Conservation (phyloP, 768 basidiomycete species). For the Leucosporidium scottii region DNA sequence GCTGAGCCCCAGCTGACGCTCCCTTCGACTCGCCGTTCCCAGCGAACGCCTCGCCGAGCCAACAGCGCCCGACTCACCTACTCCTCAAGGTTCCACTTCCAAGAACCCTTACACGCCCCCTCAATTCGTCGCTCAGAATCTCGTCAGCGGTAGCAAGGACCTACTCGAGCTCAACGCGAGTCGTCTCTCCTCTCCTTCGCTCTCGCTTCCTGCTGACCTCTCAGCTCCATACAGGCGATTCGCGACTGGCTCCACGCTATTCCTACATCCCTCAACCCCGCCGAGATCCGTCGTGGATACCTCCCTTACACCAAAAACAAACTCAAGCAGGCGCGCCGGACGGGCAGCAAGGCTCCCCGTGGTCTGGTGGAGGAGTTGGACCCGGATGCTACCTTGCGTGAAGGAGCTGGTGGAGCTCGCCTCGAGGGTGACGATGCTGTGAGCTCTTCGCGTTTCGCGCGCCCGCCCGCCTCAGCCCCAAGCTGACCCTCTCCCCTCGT, state of each 20-base stretch:
- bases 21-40: not conserved
- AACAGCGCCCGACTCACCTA: constrained; percentile 1
- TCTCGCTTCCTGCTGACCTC: not conserved
- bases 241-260: constrained; percentile 71
- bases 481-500: not conserved
- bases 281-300: constrained; percentile 66
- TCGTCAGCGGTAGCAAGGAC: constrained; percentile 60
- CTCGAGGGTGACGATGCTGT: constrained; percentile 75
- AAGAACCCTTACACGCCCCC: constrained; percentile 77
- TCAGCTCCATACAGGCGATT: constrained; percentile 43
- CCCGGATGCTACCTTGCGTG: constrained; percentile 64
- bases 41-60: constrained; percentile 15
- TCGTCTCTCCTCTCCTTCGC: constrained; percentile 1
- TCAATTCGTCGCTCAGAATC: constrained; percentile 62
- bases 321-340: constrained; percentile 61
- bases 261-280: constrained; percentile 55
- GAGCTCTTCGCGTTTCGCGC: constrained; percentile 37
- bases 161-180: constrained; percentile 64
- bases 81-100: constrained; percentile 45
- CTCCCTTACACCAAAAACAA: constrained; percentile 69
- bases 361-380: constrained; percentile 61
- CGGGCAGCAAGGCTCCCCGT: constrained; percentile 44
- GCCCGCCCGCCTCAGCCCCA: not conserved
- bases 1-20: not conserved
- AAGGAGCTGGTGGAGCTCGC: constrained; percentile 47